A percentile compares a stretch with the other conserved stretches of the same genome.
These are phyloP conservation scores for Coccomyxa subellipsoidea DNA, from an alignment of 163 green algal species.

Conservation along the genomic window DNA sequence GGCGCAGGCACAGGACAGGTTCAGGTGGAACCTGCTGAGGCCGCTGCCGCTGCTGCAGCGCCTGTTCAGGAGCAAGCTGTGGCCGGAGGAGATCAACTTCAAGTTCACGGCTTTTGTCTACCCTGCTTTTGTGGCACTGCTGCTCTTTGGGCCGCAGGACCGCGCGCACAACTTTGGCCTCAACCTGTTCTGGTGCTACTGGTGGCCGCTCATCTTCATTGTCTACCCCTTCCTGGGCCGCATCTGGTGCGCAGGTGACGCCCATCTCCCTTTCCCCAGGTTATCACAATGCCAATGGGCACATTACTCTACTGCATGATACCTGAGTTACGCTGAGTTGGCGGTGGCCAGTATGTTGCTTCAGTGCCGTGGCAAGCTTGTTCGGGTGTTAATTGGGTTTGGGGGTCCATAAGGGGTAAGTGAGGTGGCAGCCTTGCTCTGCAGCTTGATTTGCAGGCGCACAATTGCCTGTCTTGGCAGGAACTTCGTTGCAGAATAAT, in stretches of 20 bases:
- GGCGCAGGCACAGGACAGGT: conserved; percentile 46
- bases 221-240: conserved; percentile 71
- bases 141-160: conserved; percentile 72
- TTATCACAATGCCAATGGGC: too few relatives aligned
- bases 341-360: too few relatives aligned
- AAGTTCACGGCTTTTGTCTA: conserved; percentile 51
- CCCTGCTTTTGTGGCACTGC: conserved; percentile 50
- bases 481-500: too few relatives aligned
- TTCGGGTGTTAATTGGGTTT: too few relatives aligned
- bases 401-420: too few relatives aligned
- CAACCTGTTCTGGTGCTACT: conserved; percentile 77
- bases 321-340: too few relatives aligned
- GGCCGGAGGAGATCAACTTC: conserved; percentile 70
- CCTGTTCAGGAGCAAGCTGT: conserved; percentile 56
- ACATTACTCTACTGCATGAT: too few relatives aligned
- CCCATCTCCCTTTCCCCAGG: too few relatives aligned
- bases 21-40: conserved; percentile 56
- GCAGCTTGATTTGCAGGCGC: too few relatives aligned
- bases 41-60: conserved; percentile 37
- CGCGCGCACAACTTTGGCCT: conserved; percentile 67
- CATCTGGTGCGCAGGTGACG: conserved; percentile 65
- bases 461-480: too few relatives aligned
- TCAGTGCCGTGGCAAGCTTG: too few relatives aligned
- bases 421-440: too few relatives aligned
- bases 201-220: conserved; percentile 78